phyloP scores from a whole-genome alignment of 306 rosid species.

The Dalbergia oliveri region DNA sequence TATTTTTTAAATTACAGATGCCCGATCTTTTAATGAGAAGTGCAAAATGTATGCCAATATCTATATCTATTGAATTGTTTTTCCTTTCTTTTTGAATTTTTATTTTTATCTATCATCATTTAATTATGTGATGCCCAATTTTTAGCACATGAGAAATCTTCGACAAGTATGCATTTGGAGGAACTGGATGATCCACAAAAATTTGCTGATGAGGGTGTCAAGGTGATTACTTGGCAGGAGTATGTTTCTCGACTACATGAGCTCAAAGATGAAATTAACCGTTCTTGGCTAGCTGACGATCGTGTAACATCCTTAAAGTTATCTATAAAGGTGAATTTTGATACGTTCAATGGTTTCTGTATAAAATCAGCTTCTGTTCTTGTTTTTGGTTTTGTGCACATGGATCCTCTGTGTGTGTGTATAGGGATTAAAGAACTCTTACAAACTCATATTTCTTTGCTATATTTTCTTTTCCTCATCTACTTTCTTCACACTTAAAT shows the following conservation, averaged over 20 bases:
- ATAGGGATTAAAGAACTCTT: background rate
- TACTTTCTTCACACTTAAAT: background rate
- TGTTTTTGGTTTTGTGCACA: conserved; percentile 6
- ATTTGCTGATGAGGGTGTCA: conserved; percentile 70
- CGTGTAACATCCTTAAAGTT: conserved; percentile 82
- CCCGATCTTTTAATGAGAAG: conserved; percentile 75
- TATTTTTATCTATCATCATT: conserved; percentile 31
- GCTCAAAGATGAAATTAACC: conserved; percentile 86
- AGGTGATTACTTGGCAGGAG: conserved; percentile 81
- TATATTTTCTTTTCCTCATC: conserved; percentile 29
- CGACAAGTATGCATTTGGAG: conserved; percentile 78
- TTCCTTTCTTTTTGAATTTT: conserved; percentile 10
- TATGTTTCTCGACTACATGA: conserved; percentile 84
- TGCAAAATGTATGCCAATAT: conserved; percentile 73
- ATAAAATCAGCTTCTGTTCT: conserved; percentile 9
- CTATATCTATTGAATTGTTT: conserved; percentile 35
- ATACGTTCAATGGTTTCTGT: conserved; percentile 29
- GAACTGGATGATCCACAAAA: conserved; percentile 82
- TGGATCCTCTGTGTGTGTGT: background rate
- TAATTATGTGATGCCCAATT: conserved; percentile 44
- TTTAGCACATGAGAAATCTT: conserved; percentile 77
- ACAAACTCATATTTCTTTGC: background rate
- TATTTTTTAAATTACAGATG: conserved; percentile 67
- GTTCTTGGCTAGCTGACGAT: conserved; percentile 81
- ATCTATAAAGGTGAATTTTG: conserved; percentile 74